Base-by-base conservation (phyloP, 1,139 yeast species). In the Candida buenavistaensis region DNA sequence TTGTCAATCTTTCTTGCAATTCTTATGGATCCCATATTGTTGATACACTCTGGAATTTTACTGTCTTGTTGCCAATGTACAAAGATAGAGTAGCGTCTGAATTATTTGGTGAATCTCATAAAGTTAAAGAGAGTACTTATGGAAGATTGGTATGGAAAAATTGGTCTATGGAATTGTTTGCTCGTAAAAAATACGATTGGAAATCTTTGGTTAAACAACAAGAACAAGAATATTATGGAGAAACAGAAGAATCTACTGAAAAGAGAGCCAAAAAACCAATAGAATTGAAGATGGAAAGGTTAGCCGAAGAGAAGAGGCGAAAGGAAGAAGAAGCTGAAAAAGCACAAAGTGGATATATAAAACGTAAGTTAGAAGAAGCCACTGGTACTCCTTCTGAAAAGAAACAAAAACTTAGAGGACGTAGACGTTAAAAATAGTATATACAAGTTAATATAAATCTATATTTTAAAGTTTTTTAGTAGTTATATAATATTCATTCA, bases 91-190 rank as follows among this genome's bases (percentile, higher is more conserved):
- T 92, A 44, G 97, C 95, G 1, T 72, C 75, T 13, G 84, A 82
- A 40, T 65, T 92, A 40, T 54, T 68, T 22, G 68, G 66, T n/a
- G 75, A 80, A 30, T 75, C 82, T 22, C 81, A 77, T 21, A 72
- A 75, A 45, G 84, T 92, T 26, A 89, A 92, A 62, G 87, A 82
- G 44, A 84, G 95, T 54, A 75, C 70, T 15, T 92, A 92, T 52
- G 98, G 98, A 29, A 78, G 84, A 54, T 74, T 81, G 47, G 97
- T 92, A 2, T 92, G 97, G 97, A 86, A 85, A 54, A 92, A 90
- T 57, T 92, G 97, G 97, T 63, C 75, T 21, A 75, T 89, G 82
- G 96, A 88, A 53, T 62, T 80, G 48, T 87, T 80, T 51, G 57
- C 68, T 9, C 74, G 96, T 55, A 82, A 82, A 59, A 79, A 83